Conservation (phyloP, 2,329 filamentous ascomycete genomes). For the Davidsoniella eucalypti region DNA sequence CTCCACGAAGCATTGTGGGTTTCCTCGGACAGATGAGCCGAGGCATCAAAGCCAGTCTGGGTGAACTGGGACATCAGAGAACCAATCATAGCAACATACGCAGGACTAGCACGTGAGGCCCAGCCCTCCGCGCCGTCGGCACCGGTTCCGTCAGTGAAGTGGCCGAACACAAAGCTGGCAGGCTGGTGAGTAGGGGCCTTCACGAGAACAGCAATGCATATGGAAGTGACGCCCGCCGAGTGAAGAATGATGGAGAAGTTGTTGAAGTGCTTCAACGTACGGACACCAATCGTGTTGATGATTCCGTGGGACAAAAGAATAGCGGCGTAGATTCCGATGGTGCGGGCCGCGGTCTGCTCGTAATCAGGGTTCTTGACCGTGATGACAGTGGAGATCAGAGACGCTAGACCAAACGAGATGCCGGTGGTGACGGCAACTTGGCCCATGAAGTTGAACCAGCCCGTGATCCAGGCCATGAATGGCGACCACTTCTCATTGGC, state of each 20-base stretch:
- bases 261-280: constrained; percentile 37
- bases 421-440: constrained; percentile 27
- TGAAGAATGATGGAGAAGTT: constrained; percentile 39
- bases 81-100: constrained; percentile 37
- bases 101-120: constrained; percentile 33
- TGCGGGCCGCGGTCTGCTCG: constrained; percentile 20
- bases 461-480: constrained; percentile 19
- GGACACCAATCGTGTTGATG: constrained; percentile 41
- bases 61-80: constrained; percentile 34
- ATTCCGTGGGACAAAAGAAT: constrained; percentile 36
- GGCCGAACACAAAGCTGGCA: constrained; percentile 38
- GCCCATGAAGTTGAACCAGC: constrained; percentile 27
- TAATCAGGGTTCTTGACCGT: constrained; percentile 23
- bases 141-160: constrained; percentile 36
- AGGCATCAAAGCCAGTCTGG: constrained; percentile 37
- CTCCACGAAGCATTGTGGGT: constrained; percentile 38
- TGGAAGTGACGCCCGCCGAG: constrained; percentile 32
- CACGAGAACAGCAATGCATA: constrained; percentile 38
- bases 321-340: constrained; percentile 43
- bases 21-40: constrained; percentile 41
- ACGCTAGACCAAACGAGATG: constrained; percentile 26
- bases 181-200: constrained; percentile 39
- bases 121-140: constrained; percentile 30
- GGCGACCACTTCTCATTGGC: constrained; percentile 23
- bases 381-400: constrained; percentile 23